Evolutionary conservation across 2,329 filamentous ascomycete genomes (phyloP), one percentile per base, ranked within the genome.

Genomic region (Ascochyta viciae-villosae): DNA sequence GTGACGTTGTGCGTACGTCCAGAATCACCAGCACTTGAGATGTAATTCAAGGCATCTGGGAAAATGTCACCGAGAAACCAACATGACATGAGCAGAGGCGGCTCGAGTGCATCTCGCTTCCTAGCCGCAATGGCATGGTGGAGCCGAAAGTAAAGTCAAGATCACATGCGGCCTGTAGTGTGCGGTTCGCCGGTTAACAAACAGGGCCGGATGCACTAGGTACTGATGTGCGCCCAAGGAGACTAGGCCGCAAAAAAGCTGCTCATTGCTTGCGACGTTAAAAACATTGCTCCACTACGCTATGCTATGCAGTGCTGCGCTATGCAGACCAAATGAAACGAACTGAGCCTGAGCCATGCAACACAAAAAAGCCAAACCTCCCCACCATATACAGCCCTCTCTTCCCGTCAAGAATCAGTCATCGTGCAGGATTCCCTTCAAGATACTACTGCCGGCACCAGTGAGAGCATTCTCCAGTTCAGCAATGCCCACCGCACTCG

Each of bases 401-500:
- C 24, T 3, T 12, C 7, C 6, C 13, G 7, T 8, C 10, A 15
- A 19, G 3, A 31, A 1, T 15, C 26, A 56, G 1, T 47, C 12
- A 23, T 51, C 53, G 33, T 51, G 35, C 47, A 77, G 31, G 42
- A 76, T 74, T 0, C 64, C 69, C 57, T 62, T 75, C 23, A 78
- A 60, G 38, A 76, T 74, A 35, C 61, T 60, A 40, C 69, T 71
- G 12, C 83, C 82, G n/a, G 81, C 77, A 23, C 83, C 82, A 40
- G 75, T 85, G 37, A 92, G 85, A 50, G 90, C 87, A 52, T 83
- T 83, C 63, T 88, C 85, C 62, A 96, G 83, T 77, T 96, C 92
- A 68, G 86, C 89, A 70, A 91, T 88, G n/a, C 87, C 87, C 19
- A 93, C 89, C 70, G 87, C 90, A 76, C 91, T 92, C 3, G 89